These are phyloP conservation scores for Alliaria petiolata DNA, from an alignment of 345 rosid genomes.

Conservation along the genomic window DNA sequence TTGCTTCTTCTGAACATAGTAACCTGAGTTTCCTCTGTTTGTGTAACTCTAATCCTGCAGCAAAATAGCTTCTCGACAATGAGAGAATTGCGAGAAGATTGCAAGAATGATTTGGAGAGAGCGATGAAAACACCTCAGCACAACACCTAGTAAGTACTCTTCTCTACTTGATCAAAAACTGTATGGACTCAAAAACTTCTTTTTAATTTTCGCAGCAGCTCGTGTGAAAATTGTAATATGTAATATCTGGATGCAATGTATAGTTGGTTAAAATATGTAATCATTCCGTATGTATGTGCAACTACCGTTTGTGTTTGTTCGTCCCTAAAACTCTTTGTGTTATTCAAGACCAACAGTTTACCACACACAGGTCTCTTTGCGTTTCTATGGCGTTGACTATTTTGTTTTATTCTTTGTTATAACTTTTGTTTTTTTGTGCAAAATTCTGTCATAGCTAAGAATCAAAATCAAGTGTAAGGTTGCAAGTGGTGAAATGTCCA, in stretches of 20 bases:
- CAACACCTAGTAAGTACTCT: slow-evolving; percentile 30
- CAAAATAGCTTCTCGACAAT: slow-evolving; percentile 46
- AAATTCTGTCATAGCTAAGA: neutral
- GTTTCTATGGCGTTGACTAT: neutral
- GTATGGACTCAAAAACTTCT: slow-evolving; percentile 16
- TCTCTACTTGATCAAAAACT: neutral
- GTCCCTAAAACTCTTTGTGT: neutral
- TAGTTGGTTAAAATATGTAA: slow-evolving; percentile 4
- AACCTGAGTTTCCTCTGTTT: neutral
- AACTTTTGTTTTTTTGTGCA: too few relatives aligned
- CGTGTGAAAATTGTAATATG: neutral
- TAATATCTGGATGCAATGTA: slow-evolving; percentile 11
- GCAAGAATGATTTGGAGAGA: slow-evolving; percentile 69
- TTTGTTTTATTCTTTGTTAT: neutral
- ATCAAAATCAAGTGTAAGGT: neutral
- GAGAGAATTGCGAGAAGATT: slow-evolving; percentile 63
- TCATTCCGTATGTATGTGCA: neutral
- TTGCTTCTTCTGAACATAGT: neutral
- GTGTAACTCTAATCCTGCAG: slow-evolving; percentile 38
- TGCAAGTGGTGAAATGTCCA: neutral
- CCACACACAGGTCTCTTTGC: neutral
- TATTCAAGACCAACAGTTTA: neutral
- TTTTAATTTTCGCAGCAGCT: neutral
- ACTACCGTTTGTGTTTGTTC: neutral
- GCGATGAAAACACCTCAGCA: slow-evolving; percentile 43